Conservation (phyloP, 1,284 basidiomycete genomes). For the Trametes sp. region DNA sequence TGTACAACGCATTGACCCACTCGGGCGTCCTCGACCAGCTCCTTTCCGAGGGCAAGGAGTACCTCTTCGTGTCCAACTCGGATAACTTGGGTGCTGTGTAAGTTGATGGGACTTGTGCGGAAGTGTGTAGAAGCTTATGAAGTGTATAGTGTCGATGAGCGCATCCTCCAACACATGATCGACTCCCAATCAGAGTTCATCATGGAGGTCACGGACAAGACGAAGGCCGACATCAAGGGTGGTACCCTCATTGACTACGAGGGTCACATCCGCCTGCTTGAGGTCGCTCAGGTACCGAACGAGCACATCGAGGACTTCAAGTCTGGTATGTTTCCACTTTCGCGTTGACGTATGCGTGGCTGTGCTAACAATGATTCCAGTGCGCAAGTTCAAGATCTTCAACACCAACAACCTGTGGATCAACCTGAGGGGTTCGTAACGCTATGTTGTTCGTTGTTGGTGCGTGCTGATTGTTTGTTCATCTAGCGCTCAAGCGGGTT, state of each 20-base stretch:
- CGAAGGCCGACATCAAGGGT: slow-evolving; percentile 99
- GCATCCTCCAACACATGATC: slow-evolving; percentile 91
- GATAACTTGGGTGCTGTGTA: slow-evolving; percentile 99
- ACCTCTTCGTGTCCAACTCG: slow-evolving; percentile 99
- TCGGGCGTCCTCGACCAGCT: slow-evolving; percentile 97
- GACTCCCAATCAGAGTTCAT: slow-evolving; percentile 89
- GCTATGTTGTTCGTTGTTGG: slow-evolving; percentile 2
- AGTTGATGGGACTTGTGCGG: slow-evolving; percentile 10
- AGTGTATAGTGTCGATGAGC: slow-evolving; percentile 67
- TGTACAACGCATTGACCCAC: slow-evolving; percentile 94
- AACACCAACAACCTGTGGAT: slow-evolving; percentile 99
- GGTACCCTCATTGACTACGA: slow-evolving; percentile 99
- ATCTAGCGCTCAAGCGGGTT: slow-evolving; percentile 80
- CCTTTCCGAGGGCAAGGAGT: slow-evolving; percentile 96
- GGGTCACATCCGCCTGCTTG: slow-evolving; percentile 92
- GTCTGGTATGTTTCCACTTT: slow-evolving; percentile 48
- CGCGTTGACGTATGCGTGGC: not conserved
- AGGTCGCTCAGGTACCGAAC: slow-evolving; percentile 98
- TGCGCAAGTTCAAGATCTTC: slow-evolving; percentile 96
- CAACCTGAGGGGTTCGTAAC: slow-evolving; percentile 74
- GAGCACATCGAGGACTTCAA: slow-evolving; percentile 99
- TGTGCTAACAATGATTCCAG: slow-evolving; percentile 30
- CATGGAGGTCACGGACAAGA: slow-evolving; percentile 99
- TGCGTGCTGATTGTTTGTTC: slow-evolving; percentile 47
- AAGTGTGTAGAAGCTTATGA: not conserved